Evolutionary conservation across 1,284 basidiomycete genomes (phyloP).

Genomic region (Fomitopsis betulina): DNA sequence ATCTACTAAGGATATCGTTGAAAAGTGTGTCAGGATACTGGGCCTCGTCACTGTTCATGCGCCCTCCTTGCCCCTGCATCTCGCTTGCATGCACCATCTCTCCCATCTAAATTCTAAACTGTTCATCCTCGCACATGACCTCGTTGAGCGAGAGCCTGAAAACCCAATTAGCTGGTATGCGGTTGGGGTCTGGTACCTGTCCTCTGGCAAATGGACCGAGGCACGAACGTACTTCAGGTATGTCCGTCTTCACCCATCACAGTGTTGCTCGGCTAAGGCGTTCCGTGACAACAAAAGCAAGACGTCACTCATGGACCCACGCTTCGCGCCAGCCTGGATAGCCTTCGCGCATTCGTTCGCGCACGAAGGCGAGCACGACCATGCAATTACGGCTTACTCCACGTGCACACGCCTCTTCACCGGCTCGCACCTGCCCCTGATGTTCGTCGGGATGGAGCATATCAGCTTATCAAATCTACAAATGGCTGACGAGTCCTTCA

Average conservation of each 20-base stretch:
- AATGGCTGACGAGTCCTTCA: constrained; percentile 85
- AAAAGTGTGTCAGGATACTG: constrained; percentile 58
- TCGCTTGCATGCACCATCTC: constrained; percentile 97
- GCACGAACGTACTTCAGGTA: constrained; percentile 91
- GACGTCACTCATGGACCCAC: constrained; percentile 93
- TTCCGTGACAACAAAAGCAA: constrained; percentile 51
- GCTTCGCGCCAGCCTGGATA: constrained; percentile 96
- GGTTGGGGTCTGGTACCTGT: constrained; percentile 96
- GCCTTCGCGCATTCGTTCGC: constrained; percentile 98
- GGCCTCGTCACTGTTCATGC: constrained; percentile 78
- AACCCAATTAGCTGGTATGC: constrained; percentile 96
- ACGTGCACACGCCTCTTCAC: constrained; percentile 93
- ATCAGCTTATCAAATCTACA: constrained; percentile 82
- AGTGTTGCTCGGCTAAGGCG: background rate
- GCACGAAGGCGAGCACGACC: constrained; percentile 96
- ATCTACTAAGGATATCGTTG: background rate
- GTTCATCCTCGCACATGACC: constrained; percentile 93
- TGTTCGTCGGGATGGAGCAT: constrained; percentile 99
- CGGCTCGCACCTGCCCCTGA: constrained; percentile 88
- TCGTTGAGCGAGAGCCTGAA: constrained; percentile 92
- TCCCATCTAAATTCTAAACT: constrained; percentile 87
- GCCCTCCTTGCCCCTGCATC: constrained; percentile 86
- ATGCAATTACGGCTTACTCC: constrained; percentile 96
- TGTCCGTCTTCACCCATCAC: constrained; percentile 10
- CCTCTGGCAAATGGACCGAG: constrained; percentile 80